phyloP scores from a whole-genome alignment of 441 rosid genomes.

The Raphanus hybrid region DNA sequence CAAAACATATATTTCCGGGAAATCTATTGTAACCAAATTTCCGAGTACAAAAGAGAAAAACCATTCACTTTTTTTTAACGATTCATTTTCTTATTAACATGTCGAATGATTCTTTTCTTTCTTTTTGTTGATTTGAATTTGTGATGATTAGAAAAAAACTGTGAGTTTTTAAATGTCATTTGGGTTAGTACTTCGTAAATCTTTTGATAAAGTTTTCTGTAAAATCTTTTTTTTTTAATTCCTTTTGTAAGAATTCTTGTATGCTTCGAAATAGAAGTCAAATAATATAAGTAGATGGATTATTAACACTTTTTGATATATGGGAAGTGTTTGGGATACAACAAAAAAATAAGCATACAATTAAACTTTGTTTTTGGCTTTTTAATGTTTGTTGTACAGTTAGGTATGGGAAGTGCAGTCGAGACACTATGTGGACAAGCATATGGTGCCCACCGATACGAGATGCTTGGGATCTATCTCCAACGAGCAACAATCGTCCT shows the following conservation, averaged over 20 bases:
- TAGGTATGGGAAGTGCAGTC: slow-evolving; percentile 94
- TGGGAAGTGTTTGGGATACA: not conserved
- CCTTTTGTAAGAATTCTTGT: not conserved
- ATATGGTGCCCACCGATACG: slow-evolving; percentile 61
- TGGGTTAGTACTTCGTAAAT: not conserved
- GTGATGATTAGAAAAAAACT: not conserved
- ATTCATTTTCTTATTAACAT: not conserved
- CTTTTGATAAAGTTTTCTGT: not conserved
- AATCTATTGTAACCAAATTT: not conserved
- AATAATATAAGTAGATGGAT: not conserved
- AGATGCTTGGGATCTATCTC: slow-evolving; percentile 77
- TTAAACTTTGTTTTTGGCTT: not conserved
- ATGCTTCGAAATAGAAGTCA: not conserved
- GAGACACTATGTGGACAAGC: slow-evolving; percentile 94
- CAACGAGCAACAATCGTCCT: slow-evolving; percentile 78
- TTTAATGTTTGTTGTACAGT: slow-evolving; percentile 37
- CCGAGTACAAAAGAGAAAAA: not conserved
- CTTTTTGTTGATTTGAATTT: not conserved
- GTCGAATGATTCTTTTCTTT: not conserved
- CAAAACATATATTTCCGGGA: not conserved
- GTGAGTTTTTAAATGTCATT: not conserved
- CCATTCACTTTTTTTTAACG: not conserved
- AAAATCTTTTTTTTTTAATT: not conserved
- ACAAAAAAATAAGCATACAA: slow-evolving; percentile 1
- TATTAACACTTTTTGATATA: not conserved